These are phyloP conservation scores for Globisporangium uncinulatum DNA, from an alignment of 352 stramenopile species.

Conservation along the genomic window DNA sequence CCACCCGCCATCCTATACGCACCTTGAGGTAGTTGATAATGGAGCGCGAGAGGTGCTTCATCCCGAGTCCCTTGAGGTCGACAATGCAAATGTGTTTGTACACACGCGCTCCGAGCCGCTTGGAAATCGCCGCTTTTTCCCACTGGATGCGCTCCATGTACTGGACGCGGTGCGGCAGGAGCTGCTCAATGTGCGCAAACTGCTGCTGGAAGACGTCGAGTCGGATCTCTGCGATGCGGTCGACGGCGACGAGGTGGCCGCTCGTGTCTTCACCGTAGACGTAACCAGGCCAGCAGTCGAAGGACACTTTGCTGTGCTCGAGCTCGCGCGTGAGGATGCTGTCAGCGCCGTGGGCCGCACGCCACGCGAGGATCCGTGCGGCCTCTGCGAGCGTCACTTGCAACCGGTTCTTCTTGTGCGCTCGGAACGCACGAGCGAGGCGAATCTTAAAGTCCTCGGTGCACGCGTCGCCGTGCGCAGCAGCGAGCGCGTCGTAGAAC, in stretches of 20 bases:
- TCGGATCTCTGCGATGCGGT: constrained; percentile 64
- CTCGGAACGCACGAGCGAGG: constrained; percentile 48
- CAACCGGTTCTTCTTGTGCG: constrained; percentile 65
- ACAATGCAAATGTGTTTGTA: constrained; percentile 86
- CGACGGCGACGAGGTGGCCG: constrained; percentile 62
- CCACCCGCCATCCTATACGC: constrained; percentile 4
- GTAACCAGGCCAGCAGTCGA: constrained; percentile 54
- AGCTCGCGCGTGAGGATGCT: constrained; percentile 44
- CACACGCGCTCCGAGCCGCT: constrained; percentile 46
- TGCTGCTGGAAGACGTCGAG: constrained; percentile 52
- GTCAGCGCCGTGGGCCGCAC: constrained; percentile 37
- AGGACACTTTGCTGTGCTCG: constrained; percentile 52
- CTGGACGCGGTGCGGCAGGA: constrained; percentile 61
- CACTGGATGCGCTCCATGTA: constrained; percentile 80
- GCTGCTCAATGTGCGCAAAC: constrained; percentile 45
- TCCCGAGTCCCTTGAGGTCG: constrained; percentile 60
- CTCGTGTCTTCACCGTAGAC: constrained; percentile 71
- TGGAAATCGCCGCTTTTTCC: constrained; percentile 70
- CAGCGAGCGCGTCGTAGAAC: constrained; percentile 54
- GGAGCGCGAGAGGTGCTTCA: constrained; percentile 57
- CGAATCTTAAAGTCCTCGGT: constrained; percentile 64
- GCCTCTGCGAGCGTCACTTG: constrained; percentile 56
- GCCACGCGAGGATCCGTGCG: constrained; percentile 59
- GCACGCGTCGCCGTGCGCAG: constrained; percentile 40
- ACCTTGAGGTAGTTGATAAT: constrained; percentile 66